Percentiles rank a stretch among this genome's conserved stretches.
These are phyloP conservation scores for Claviceps fusiformis DNA, from an alignment of 2,329 filamentous ascomycete species.

Conservation along the genomic window DNA sequence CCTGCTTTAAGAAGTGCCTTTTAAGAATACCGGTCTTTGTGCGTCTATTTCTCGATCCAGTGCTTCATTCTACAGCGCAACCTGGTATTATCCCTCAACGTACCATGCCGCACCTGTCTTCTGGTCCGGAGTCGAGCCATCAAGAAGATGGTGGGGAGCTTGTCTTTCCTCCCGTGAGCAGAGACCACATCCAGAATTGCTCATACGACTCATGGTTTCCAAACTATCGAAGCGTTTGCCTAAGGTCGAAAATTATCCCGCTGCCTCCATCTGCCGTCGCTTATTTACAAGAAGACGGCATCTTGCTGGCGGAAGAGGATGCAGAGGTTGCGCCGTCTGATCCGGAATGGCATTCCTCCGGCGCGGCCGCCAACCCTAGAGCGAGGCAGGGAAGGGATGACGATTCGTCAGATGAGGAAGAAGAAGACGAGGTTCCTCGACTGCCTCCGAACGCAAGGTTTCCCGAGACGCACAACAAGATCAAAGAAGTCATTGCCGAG, in stretches of 20 bases:
- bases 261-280: conserved; percentile 62
- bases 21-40: background rate
- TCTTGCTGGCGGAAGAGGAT: conserved; percentile 66
- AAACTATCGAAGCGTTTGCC: conserved; percentile 65
- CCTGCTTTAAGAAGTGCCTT: no score
- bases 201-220: conserved; percentile 90
- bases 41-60: background rate
- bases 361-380: conserved; percentile 11
- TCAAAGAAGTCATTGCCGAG: conserved; percentile 64
- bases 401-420: conserved; percentile 31
- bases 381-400: conserved; percentile 27
- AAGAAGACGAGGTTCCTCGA: conserved; percentile 27
- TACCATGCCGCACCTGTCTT: conserved; percentile 23
- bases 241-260: conserved; percentile 75
- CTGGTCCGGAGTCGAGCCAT: conserved; percentile 5
- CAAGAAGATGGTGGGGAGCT: conserved; percentile 21
- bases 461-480: conserved; percentile 59
- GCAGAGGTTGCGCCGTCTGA: conserved; percentile 40
- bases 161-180: conserved; percentile 71
- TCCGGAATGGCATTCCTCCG: conserved; percentile 33
- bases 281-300: conserved; percentile 86
- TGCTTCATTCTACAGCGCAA: background rate
- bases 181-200: conserved; percentile 82
- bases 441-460: conserved; percentile 44
- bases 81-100: background rate